Evolutionary conservation across 495 filamentous ascomycete genomes (phyloP), one percentile per base, ranked within the genome.

Genomic region (Lasiosphaeria hispida): DNA sequence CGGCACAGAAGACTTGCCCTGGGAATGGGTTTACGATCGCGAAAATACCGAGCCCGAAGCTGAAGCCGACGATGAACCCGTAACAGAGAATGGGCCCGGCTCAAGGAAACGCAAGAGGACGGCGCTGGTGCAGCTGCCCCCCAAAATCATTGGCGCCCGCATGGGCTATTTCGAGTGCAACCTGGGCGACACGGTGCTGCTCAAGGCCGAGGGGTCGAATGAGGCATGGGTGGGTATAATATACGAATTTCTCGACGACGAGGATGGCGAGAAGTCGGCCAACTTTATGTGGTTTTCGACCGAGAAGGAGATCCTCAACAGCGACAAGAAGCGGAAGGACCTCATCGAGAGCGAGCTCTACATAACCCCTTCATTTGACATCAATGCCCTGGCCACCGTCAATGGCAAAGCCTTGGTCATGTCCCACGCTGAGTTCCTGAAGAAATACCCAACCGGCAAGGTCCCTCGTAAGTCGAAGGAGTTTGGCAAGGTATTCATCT

Each of bases 171-270:
- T 97, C 65, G 81, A 89, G 69, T 93, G 90, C 74, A 75, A 72
- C 37, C 64, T 96, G 40, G 94, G 94, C 37, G 91, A 99, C 60
- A 83, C 84, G 34, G 83, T 96, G 42, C 78, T 97, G 4, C 81
- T 97, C 48, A 96, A 96, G 65, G 90, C 90, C 4, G 90, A 95
- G 19, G 74, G 76, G 7, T 77, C 83, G 10, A 87, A 88, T 52
- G 90, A 94, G 62, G 87, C 91, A 11, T 98, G 95, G 89, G 87
- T 93, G 7, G 94, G 87, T 13, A 86, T 98, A 58, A 86, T 96
- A 42, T 87, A 84, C 55, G 84, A 91, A 19, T 96, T 97, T 56
- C 59, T 80, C 38, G 81, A 87, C 57, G 81, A 87, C 39, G 83
- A 89, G 15, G 83, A 89, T 13, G 82, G 87, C 10, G 81, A 81